A percentile compares a stretch with the other conserved stretches of the same genome.
Conservation (phyloP, 768 basidiomycete genomes). For the Psilocybe sp. region DNA sequence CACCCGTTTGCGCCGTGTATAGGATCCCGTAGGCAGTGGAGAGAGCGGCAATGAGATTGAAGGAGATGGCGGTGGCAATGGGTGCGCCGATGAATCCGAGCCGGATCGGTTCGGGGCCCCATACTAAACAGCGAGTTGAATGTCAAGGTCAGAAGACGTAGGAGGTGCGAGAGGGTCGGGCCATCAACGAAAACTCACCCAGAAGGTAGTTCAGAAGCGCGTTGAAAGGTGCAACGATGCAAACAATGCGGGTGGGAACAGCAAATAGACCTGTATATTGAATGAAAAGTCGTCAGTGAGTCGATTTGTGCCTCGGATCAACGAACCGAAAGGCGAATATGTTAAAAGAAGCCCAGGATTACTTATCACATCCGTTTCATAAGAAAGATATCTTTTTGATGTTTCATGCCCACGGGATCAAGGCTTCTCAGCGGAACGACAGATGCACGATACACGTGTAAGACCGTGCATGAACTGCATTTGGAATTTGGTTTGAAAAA, state of each 20-base stretch:
- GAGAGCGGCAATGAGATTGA: conserved; percentile 74
- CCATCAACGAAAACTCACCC: conserved; percentile 40
- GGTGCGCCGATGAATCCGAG: conserved; percentile 94
- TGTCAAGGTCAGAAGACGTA: background rate
- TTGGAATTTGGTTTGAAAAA: background rate
- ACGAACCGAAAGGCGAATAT: no score
- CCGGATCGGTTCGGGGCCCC: conserved; percentile 77
- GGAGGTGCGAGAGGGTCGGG: background rate
- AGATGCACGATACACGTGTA: no score
- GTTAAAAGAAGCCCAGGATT: no score
- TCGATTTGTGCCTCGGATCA: background rate
- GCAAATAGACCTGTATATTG: conserved; percentile 61
- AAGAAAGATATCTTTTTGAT: no score
- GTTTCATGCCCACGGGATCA: no score
- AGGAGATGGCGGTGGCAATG: conserved; percentile 82
- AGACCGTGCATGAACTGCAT: no score
- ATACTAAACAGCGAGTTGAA: conserved; percentile 42
- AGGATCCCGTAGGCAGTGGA: conserved; percentile 64
- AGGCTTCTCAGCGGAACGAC: no score
- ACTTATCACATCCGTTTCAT: no score
- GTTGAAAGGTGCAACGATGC: conserved; percentile 85
- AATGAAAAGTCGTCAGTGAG: background rate
- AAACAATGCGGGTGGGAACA: conserved; percentile 80
- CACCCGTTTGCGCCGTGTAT: conserved; percentile 56
- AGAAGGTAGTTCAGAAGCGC: conserved; percentile 79